phyloP scores from a whole-genome alignment of 176 grass and related monocot species.

The Ensete ventricosum region DNA sequence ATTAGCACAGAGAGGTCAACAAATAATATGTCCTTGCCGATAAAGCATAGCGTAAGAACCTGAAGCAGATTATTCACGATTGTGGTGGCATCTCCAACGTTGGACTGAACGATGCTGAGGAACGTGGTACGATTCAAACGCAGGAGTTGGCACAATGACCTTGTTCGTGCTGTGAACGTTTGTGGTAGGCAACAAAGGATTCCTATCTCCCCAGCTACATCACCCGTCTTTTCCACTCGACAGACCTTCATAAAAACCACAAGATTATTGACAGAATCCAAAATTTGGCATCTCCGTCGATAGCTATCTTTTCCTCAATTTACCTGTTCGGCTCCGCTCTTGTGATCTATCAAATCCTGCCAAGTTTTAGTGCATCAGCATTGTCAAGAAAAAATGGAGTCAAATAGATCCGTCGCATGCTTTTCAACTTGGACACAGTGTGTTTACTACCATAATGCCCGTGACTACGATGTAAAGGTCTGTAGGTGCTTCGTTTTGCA shows the following conservation, averaged over 20 bases:
- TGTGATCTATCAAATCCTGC: not conserved
- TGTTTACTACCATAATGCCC: conserved; percentile 45
- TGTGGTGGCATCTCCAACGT: conserved; percentile 80
- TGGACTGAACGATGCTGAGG: conserved; percentile 78
- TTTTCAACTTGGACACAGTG: too few species aligned
- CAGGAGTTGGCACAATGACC: conserved; percentile 71
- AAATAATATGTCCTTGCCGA: too few species aligned
- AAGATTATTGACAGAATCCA: not conserved
- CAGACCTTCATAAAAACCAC: conserved; percentile 30
- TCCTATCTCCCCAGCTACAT: conserved; percentile 81
- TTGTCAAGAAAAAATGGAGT: not conserved
- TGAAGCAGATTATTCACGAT: conserved; percentile 89
- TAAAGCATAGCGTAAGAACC: conserved; percentile 21
- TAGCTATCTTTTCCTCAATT: not conserved
- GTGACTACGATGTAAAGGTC: conserved; percentile 86
- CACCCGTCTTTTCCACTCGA: conserved; percentile 45
- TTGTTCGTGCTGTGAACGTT: conserved; percentile 74
- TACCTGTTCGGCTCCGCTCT: not conserved
- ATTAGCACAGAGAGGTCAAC: not conserved
- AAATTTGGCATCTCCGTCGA: not conserved
- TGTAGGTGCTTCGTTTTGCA: conserved; percentile 87
- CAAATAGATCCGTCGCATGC: too few species aligned
- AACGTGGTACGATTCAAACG: conserved; percentile 71
- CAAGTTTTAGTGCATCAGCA: not conserved
- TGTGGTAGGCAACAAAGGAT: conserved; percentile 88